A percentile compares a stretch with the other conserved stretches of the same genome.
phyloP scores from a whole-genome alignment of 345 rosid species.

The Linum usitatissimum region DNA sequence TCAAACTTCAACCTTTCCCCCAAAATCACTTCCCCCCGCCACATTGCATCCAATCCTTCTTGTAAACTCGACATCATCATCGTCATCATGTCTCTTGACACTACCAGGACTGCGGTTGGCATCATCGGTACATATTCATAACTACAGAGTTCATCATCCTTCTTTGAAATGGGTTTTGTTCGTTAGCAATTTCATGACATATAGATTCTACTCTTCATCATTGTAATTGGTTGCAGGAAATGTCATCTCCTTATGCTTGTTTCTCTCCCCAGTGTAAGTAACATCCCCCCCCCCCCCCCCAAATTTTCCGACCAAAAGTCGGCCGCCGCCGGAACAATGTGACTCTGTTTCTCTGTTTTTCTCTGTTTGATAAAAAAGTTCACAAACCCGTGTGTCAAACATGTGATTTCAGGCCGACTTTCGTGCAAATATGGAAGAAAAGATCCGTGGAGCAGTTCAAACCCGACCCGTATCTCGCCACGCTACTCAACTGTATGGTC shows the following conservation, averaged over 20 bases:
- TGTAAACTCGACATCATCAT: slow-evolving; percentile 17
- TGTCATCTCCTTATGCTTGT: slow-evolving; percentile 54
- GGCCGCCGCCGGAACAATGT: not conserved
- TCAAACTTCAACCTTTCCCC: not conserved
- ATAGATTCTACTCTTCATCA: not conserved
- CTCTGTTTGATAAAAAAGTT: not conserved
- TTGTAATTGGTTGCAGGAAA: slow-evolving; percentile 45
- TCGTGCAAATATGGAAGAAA: slow-evolving; percentile 51
- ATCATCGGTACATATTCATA: slow-evolving; percentile 30
- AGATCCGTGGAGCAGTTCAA: slow-evolving; percentile 73
- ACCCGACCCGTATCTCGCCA: slow-evolving; percentile 63
- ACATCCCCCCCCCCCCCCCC: too few relatives aligned
- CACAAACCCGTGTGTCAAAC: too few relatives aligned
- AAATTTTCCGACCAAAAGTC: too few relatives aligned
- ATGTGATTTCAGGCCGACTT: slow-evolving; percentile 57
- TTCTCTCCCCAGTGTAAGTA: slow-evolving; percentile 79
- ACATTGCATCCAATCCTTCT: not conserved
- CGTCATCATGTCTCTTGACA: slow-evolving; percentile 33
- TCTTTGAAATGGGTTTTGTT: too few relatives aligned
- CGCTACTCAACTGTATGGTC: slow-evolving; percentile 61
- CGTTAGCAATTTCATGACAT: not conserved
- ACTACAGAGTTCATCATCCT: not conserved
- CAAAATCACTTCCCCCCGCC: not conserved
- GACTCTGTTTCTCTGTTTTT: not conserved
- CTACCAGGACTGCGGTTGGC: slow-evolving; percentile 48